These are phyloP conservation scores for Tylopilus felleus DNA, from an alignment of 768 basidiomycete species.

Conservation along the genomic window DNA sequence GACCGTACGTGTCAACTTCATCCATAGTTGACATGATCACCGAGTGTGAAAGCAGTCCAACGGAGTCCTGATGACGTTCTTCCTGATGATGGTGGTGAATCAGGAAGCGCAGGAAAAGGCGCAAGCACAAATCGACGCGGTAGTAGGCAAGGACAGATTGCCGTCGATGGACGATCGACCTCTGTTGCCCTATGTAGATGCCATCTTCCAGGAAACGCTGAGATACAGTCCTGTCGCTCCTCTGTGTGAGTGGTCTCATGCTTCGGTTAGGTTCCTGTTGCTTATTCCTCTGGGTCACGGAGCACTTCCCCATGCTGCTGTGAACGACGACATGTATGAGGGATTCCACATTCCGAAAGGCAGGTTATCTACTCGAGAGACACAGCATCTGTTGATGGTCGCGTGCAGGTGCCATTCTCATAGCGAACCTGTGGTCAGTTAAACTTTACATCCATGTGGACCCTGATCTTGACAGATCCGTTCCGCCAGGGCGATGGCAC, in stretches of 20 bases:
- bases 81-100: slow-evolving; percentile 12
- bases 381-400: background rate
- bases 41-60: background rate
- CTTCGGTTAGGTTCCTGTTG: background rate
- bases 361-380: background rate
- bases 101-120: slow-evolving; percentile 1
- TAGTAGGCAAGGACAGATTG: slow-evolving; percentile 3
- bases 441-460: background rate
- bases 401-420: background rate
- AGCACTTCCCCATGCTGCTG: slow-evolving; percentile 29
- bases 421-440: slow-evolving; percentile 13
- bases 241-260: background rate
- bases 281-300: background rate
- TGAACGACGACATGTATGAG: slow-evolving; percentile 39
- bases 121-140: slow-evolving; percentile 7
- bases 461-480: background rate
- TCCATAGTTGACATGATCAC: background rate
- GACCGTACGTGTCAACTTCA: background rate
- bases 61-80: slow-evolving; percentile 4
- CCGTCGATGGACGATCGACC: slow-evolving; percentile 5
- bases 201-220: slow-evolving; percentile 2
- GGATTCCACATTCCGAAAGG: slow-evolving; percentile 48
- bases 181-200: slow-evolving; percentile 7
- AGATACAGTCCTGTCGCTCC: background rate
- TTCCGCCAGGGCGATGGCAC: slow-evolving; percentile 14